Base-by-base conservation (phyloP, 257 asterid species). In the Gentiana macrophylla region DNA sequence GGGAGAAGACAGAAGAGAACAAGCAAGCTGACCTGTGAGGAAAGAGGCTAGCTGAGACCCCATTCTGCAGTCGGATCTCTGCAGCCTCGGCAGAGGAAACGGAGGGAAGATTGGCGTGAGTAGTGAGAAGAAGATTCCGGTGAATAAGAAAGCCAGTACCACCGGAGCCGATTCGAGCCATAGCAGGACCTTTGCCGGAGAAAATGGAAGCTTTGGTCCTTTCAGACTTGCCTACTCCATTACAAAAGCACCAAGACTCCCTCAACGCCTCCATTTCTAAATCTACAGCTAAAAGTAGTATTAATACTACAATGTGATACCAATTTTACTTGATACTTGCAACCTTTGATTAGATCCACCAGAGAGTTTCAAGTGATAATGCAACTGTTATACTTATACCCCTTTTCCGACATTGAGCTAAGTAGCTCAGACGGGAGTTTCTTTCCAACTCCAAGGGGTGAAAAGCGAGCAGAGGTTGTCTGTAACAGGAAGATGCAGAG, bases 151-250 rank as follows among this genome's bases (percentile, higher is more conserved):
- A 92, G 50, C 95, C 99, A 33, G 99, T 79, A 33, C 94, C 95
- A 44, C 45, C 60, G 44, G 65, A 67, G 37, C 71, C 73, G 37
- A 92, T 77, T 60, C 75, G 73, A 38, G 89, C 94, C 89, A 92
- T 83, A 0, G 95, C 89, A 50, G 83, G 77, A 63, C 83, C 78
- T 62, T 85, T 88, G 7, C 95, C 76, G 66, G 95, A 74, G 72
- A 76, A 85, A 64, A 92, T 85, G 56, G 78, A 67, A 11, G 79
- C 90, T 64, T 88, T 92, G 77, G 77, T 75, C 67, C 92, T 80
- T 86, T 88, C 94, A 65, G 97, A 78, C 84, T 85, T 92, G 47
- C 94, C 97, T 62, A 95, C 95, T 33, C 99, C 95, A 61, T 77
- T 88, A 70, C 97, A 92, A 76, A 92, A 88, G 61, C 97, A 92